Base-by-base conservation (phyloP, 2,329 filamentous ascomycete genomes). In the Penicillium crustosum region DNA sequence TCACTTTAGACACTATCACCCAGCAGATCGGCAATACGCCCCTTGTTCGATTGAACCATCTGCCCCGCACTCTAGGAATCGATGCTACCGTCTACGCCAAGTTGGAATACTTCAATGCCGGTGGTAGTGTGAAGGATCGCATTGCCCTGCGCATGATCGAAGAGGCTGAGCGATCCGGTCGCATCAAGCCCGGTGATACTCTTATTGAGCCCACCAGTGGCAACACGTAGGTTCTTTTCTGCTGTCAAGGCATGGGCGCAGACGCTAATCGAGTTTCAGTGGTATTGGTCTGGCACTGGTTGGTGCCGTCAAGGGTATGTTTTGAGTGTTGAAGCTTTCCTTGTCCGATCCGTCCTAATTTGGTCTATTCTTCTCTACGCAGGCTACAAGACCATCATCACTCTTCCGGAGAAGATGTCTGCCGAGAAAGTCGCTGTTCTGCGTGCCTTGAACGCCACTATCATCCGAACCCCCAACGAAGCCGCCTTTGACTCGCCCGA, bases 361-460 rank as follows among this genome's bases (percentile, higher is more conserved):
- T 35, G 12, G 15, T 31, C 36, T 39, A 17, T 21, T 29, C 2
- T 31, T 41, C 21, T 45, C 31, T 21, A n/a, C 19, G 19, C 39
- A 77, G 77, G 93, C 65, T 99, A 97, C 83, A 93, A 93, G 78
- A 95, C 93, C 41, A 97, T 99, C 78, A 99, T 99, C 76, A 99
- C 94, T 12, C 86, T 99, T 45, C 94, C 94, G 51, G 94, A 99
- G 80, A 99, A 99, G 83, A 99, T 99, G 94, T 97, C 92, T 1
- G 90, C 92, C 48, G 94, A 99, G 78, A 99, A 99, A 78, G 94
- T 99, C 39, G 89, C 93, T 2, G 94, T 99, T 29, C 83, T 99
- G 61, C 90, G 92, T 68, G 93, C 94, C 31, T 84, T 99, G 52
- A 93, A 93, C 63, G 94, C 94, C 42, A 97, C 95, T 72, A 97